Evolutionary conservation across 768 basidiomycete genomes (phyloP).

Genomic region (Megacollybia marginata): DNA sequence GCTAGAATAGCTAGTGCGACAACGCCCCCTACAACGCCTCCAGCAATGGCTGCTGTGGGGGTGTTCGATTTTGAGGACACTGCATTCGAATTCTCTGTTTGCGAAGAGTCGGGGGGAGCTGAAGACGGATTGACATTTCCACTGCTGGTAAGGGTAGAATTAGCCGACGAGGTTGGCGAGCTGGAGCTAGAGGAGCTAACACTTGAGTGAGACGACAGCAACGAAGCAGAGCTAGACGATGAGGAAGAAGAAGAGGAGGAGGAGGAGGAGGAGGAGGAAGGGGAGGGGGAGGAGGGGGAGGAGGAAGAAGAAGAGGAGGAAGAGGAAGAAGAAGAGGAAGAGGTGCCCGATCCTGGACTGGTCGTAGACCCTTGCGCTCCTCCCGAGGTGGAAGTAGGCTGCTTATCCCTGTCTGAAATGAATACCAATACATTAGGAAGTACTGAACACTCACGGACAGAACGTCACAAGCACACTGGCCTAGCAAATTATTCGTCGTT

Average conservation of each 20-base stretch:
- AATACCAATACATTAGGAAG: neutral
- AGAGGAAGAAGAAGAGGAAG: neutral
- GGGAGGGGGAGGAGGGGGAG: neutral
- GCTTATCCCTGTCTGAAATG: neutral
- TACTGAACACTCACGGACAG: neutral
- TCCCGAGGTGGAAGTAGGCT: neutral
- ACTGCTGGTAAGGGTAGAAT: too few species aligned
- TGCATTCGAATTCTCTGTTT: neutral
- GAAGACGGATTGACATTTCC: neutral
- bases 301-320: neutral
- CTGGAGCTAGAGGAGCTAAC: neutral
- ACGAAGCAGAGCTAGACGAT: neutral
- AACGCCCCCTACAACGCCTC: conserved; percentile 38
- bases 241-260: neutral
- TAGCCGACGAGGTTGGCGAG: neutral
- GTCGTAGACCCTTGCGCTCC: neutral
- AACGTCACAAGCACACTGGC: neutral
- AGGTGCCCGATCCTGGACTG: neutral
- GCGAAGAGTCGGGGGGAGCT: neutral
- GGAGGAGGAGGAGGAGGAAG: neutral
- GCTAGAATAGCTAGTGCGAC: conserved; percentile 23
- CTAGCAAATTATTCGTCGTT: too few species aligned
- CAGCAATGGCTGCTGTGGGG: conserved; percentile 32
- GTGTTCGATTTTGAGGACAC: conserved; percentile 9
- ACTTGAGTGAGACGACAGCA: neutral